Evolutionary conservation across 2,329 filamentous ascomycete species (phyloP), one percentile per base, ranked within the genome.

Genomic region (Eurotiales sp.): DNA sequence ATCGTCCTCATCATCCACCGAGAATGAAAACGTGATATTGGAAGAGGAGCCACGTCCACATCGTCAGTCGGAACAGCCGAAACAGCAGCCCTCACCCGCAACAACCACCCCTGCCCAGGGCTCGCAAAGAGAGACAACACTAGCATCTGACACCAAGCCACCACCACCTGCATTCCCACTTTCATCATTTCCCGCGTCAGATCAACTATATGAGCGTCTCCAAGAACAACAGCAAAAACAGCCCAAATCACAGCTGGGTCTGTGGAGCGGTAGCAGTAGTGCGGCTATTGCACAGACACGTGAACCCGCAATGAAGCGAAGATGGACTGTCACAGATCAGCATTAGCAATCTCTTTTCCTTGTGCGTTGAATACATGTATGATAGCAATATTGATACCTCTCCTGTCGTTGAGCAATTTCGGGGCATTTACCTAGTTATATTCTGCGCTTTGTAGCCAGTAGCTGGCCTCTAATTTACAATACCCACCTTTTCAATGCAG

Each of bases 271-370:
- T n/a, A 27, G 25, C 0, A 66, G 66, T 0, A 66, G 65, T 57
- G 58, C 61, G 7, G 58, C 60, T 8, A 47, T 61, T 14, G 57
- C 62, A 37, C 61, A 62, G 34, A 63, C 65, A 25, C 61, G 61
- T 25, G 64, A 68, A 21, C 45, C 52, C 4, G 55, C 55, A 29
- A 54, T 61, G 15, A 65, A 64, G 48, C 64, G 69, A 42, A 64
- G 69, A 47, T 72, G 69, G 69, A 71, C 69, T 2, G 61, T 72
- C 44, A 59, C 66, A 8, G 69, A 72, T 53, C 62, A 37, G 12
- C 44, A 12, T 3, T 8, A 36, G 8, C 19, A 17, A 17, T 42
- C 7, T 14, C 17, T 23, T 45, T n/a, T n/a, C n/a, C n/a, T n/a
- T n/a, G n/a, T n/a, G n/a, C n/a, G n/a, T n/a, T n/a, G n/a, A n/a